These are phyloP conservation scores for Ogataea hybrid DNA, from an alignment of 1,139 yeast genomes.

Conservation along the genomic window DNA sequence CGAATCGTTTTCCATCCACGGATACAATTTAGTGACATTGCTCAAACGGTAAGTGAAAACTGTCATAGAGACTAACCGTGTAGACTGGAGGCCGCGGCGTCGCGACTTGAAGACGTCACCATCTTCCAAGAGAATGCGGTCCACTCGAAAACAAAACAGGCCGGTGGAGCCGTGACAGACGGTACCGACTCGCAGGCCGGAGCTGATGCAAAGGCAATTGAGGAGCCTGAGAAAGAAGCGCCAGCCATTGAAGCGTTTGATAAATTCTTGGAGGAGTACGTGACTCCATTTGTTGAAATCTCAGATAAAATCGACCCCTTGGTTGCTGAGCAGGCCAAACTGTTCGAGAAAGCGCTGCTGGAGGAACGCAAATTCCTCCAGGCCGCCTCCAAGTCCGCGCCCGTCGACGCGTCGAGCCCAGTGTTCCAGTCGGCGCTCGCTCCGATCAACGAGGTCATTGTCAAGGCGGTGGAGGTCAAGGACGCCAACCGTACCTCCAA, in stretches of 20 bases:
- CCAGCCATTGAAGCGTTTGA: conserved; percentile 48
- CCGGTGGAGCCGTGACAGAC: conserved; percentile 15
- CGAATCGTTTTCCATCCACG: conserved; percentile 63
- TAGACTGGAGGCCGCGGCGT: conserved; percentile 79
- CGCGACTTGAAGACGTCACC: conserved; percentile 80
- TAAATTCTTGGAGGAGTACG: conserved; percentile 46
- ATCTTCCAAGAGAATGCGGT: conserved; percentile 68
- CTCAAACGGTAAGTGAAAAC: conserved; percentile 51
- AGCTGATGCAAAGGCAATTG: not conserved
- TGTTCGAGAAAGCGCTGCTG: conserved; percentile 56
- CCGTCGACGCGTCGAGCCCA: conserved; percentile 60
- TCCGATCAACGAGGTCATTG: conserved; percentile 67
- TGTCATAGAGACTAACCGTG: conserved; percentile 6
- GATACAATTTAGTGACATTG: conserved; percentile 77
- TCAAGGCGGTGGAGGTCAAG: conserved; percentile 58
- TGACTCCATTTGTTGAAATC: conserved; percentile 58
- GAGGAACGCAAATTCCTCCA: conserved; percentile 58
- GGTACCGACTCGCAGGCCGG: conserved; percentile 20
- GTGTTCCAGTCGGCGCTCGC: conserved; percentile 54
- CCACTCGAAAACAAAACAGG: conserved; percentile 18
- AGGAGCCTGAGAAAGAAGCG: conserved; percentile 12
- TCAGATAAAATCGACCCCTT: conserved; percentile 63
- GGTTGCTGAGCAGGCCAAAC: conserved; percentile 59
- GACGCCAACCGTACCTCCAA: conserved; percentile 72
- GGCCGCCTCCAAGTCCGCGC: conserved; percentile 58